Evolutionary conservation across 2,329 filamentous ascomycete species (phyloP), one percentile per base, ranked within the genome.

Genomic region (Microdochium bolleyi): DNA sequence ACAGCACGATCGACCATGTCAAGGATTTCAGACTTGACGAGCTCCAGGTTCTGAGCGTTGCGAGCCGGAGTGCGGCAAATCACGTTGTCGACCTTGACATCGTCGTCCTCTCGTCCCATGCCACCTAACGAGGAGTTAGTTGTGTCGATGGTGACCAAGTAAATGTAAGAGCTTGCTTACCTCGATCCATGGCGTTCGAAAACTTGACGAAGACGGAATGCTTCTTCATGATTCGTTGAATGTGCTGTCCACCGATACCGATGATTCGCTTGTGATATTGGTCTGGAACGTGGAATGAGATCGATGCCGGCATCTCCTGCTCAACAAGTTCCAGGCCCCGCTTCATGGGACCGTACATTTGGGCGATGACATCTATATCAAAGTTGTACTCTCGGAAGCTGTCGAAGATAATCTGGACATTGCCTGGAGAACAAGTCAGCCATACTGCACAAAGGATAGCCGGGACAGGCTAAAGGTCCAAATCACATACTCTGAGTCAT

Each of bases 351-450:
- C 96, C 92, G 67, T 96, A 97, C 61, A 89, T 88, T 52, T 85
- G 85, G 48, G 89, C 92, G 66, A 94, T 92, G 53, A 99, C 92
- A 66, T 99, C 94, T 59, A 99, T 99, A 71, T 97, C 96, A 77
- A 99, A 99, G 72, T 99, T 97, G 79, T 97, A 99, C 74, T 99
- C 94, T 70, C 96, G 96, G 76, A 97, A 99, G 57, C 91, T 92
- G 67, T 99, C 94, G 61, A 99, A 99, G 57, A 99, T 92, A 64
- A 99, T 97, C 72, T 99, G 94, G 13, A 99, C 94, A 62, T 95
- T 96, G 78, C 84, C 83, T 85, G 55, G 4, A 53, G 58, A 34
- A 55, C 38, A 41, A 49, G 52, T 65, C 54, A 69, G 61, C 32
- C 19, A 24, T 11, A 19, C 8, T 44, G 22, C 22, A 25, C 27